Percentiles rank a stretch among this genome's conserved stretches.
Conservation (phyloP, 1,284 basidiomycete species). For the Cutaneotrichosporon sp. region DNA sequence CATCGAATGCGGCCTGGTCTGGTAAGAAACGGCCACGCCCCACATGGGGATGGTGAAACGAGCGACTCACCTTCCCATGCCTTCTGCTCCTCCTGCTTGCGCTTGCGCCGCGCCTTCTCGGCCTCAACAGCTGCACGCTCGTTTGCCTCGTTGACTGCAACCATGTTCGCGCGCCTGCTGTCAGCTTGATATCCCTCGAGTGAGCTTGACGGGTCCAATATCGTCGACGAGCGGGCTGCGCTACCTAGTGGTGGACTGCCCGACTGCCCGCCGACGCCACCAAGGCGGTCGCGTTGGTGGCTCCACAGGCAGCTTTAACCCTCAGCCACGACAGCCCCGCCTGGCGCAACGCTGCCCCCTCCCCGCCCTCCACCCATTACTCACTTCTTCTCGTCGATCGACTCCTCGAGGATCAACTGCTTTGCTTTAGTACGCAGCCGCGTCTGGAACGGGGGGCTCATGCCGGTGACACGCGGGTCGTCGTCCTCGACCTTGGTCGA, state of each 20-base stretch:
- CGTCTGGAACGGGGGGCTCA: conserved; percentile 54
- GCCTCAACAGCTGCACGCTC: conserved; percentile 57
- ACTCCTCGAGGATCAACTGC: conserved; percentile 61
- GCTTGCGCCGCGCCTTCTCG: conserved; percentile 54
- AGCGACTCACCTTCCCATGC: conserved; percentile 57
- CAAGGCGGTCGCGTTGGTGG: too few species aligned
- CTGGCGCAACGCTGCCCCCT: too few species aligned
- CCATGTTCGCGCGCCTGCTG: conserved; percentile 42
- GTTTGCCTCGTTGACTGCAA: conserved; percentile 60
- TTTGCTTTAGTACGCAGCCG: conserved; percentile 57
- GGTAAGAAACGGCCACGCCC: conserved; percentile 15
- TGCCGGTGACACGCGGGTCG: conserved; percentile 50
- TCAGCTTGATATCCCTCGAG: too few species aligned
- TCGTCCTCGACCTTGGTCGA: conserved; percentile 52
- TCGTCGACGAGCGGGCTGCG: too few species aligned
- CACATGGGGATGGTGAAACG: neutral
- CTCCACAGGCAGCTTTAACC: too few species aligned
- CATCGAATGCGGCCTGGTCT: conserved; percentile 12
- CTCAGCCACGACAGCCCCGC: too few species aligned
- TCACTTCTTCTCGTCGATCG: conserved; percentile 56
- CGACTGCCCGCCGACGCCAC: too few species aligned
- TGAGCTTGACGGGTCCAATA: too few species aligned
- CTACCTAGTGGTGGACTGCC: too few species aligned
- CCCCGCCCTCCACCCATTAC: too few species aligned
- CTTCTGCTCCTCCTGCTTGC: conserved; percentile 57